Evolutionary conservation across 441 rosid species (phyloP), one percentile per base, ranked within the genome.

Genomic region (Cnidoscolus chayamansa): DNA sequence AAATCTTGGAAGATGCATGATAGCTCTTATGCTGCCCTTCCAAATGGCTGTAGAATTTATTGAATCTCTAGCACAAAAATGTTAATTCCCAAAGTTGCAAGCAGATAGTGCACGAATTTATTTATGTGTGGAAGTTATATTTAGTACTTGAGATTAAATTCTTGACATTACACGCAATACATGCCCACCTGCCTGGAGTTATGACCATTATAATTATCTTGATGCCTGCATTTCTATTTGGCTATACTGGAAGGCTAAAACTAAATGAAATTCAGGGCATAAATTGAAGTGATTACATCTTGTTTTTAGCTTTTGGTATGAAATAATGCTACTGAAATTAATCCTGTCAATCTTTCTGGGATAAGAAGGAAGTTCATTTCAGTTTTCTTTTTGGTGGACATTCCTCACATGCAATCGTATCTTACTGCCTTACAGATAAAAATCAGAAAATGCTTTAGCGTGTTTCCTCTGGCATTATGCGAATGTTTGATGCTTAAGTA

Each of bases 401-500:
- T 53, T 13, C 17, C 17, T 19, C 15, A 17, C 48, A 37, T 19
- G 51, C 10, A 15, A 17, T 19, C 15, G 48, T n/a, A 17, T 19
- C 31, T 17, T 55, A 10, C 17, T 55, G 53, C 16, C 68, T 19
- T 47, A 12, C 12, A 10, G 53, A 17, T 65, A 51, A n/a, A 67
- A 2, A 6, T 0, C 17, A n/a, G 3, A 19, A 2, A 19, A 19
- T 68, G 10, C 20, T 55, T 13, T 56, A 45, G 53, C 13, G 1
- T 45, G 19, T 72, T 45, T 62, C 9, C 25, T 5, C 12, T 72
- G 4, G 58, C 25, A 57, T 57, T 57, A 56, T 10, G 57, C 35
- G 55, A 35, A 45, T 58, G 16, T 32, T 65, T 1, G 17, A 59
- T 49, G 30, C 47, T 65, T 56, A 73, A 59, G 10, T 73, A 37